A percentile compares a stretch with the other conserved stretches of the same genome.
These are phyloP conservation scores for Oxyria digyna DNA, from an alignment of 148 eudicot genomes.

Conservation along the genomic window DNA sequence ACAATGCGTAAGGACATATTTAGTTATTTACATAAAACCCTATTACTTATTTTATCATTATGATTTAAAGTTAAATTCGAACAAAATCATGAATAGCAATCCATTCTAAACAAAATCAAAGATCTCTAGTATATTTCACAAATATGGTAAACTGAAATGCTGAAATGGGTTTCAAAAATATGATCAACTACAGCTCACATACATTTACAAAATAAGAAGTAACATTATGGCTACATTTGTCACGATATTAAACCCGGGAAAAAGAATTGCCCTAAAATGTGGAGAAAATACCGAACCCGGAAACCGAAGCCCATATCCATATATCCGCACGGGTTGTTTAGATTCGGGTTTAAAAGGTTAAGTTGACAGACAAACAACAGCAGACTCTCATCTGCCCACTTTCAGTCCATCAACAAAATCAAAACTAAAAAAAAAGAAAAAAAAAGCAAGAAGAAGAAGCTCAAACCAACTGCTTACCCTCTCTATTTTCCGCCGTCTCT, in stretches of 20 bases:
- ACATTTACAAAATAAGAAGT: too few species aligned
- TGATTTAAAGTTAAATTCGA: too few species aligned
- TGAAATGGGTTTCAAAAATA: too few species aligned
- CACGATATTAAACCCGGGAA: too few species aligned
- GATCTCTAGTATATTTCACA: too few species aligned
- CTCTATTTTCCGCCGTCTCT: not conserved
- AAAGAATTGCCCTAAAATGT: too few species aligned
- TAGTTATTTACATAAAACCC: not conserved
- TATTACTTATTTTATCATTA: too few species aligned
- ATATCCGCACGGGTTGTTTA: not conserved
- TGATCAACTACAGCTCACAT: too few species aligned
- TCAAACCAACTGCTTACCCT: not conserved
- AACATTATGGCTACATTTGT: too few species aligned
- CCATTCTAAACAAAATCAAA: too few species aligned
- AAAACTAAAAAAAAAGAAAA: not conserved
- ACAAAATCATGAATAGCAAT: too few species aligned
- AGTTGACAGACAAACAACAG: not conserved
- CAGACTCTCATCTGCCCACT: not conserved
- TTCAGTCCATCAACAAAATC: not conserved
- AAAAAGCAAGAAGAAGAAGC: not conserved
- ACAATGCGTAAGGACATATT: not conserved
- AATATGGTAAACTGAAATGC: too few species aligned
- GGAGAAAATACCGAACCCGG: not conserved
- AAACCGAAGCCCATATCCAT: not conserved
- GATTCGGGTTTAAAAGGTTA: not conserved